Base-by-base conservation (phyloP, 441 rosid genomes). In the Melianthus villosus region DNA sequence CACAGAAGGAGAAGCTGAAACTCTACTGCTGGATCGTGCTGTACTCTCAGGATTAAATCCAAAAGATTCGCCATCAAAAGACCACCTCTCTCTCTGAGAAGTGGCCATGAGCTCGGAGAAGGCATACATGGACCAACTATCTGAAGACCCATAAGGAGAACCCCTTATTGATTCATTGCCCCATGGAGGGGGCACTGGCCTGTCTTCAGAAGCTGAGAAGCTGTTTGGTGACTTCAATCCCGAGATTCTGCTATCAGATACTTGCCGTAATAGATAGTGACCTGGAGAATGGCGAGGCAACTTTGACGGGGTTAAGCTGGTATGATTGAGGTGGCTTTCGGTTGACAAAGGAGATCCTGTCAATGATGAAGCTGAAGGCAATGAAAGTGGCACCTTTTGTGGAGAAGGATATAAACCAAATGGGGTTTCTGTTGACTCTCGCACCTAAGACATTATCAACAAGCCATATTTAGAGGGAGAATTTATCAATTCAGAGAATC, bases 51-150 rank as follows among this genome's bases (percentile, higher is more conserved):
- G 65, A 53, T 51, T 64, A 50, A 54, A 64, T 20, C 76, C 59
- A 62, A 56, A 46, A 33, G 67, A 50, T 9, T 70, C 87, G 7
- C 62, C 64, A 39, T 75, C 94, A 43, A 63, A 71, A 34, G 82
- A 69, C 69, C 75, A 57, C 48, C 76, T 70, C 41, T 73, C 77
- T 40, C 63, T 54, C 23, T 60, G 67, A 50, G 96, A 75, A 44
- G 66, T 53, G 12, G 93, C 73, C 82, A 70, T 64, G 45, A 70
- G 75, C 44, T 85, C 98, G 46, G 98, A 69, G 51, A 77, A 77
- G 43, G 91, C 87, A 38, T 68, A 72, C 64, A 67, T 69, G 10
- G 96, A 82, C 93, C 86, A 82, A 54, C 71, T 59, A 63, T 79
- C 93, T 40, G 91, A 85, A 64, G 86, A 71, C 32, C 71, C 80